Evolutionary conservation across 257 asterid genomes (phyloP).

Genomic region (Ehretia macrophylla): DNA sequence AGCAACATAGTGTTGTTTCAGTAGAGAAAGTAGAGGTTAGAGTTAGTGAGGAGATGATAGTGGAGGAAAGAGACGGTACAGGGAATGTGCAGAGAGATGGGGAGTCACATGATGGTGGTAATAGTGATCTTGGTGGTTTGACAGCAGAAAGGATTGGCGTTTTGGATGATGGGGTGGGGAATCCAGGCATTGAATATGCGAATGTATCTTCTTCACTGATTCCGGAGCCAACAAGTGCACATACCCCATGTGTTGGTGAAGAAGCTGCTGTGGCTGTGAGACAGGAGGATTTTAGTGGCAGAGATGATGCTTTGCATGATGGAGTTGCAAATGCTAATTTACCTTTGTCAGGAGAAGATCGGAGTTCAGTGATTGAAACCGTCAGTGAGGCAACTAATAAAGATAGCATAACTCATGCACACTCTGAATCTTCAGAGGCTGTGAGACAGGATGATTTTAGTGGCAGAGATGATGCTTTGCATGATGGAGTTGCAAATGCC

Average conservation of each 20-base stretch:
- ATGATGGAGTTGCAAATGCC: slow-evolving; percentile 1
- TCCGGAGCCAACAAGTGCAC: slow-evolving; percentile 5
- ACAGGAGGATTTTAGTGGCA: not conserved
- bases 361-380: slow-evolving; percentile 10
- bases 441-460: not conserved
- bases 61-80: slow-evolving; percentile 1
- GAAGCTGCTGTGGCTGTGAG: slow-evolving; percentile 2
- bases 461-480: not conserved
- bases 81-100: slow-evolving; percentile 5
- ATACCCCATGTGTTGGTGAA: slow-evolving; percentile 14
- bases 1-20: slow-evolving; percentile 10
- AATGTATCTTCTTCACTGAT: slow-evolving; percentile 18
- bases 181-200: slow-evolving; percentile 32
- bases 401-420: slow-evolving; percentile 14
- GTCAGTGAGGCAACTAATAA: slow-evolving; percentile 17
- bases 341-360: slow-evolving; percentile 13
- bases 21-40: slow-evolving; percentile 19
- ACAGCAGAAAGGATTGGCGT: slow-evolving; percentile 17
- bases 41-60: slow-evolving; percentile 13
- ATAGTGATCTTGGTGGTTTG: slow-evolving; percentile 16
- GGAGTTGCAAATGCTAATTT: slow-evolving; percentile 2
- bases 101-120: slow-evolving; percentile 20
- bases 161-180: slow-evolving; percentile 33
- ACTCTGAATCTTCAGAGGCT: not conserved
- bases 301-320: not conserved